A percentile compares a stretch with the other conserved stretches of the same genome.
phyloP scores from a whole-genome alignment of 768 basidiomycete genomes.

The Lactifluus pinguis region DNA sequence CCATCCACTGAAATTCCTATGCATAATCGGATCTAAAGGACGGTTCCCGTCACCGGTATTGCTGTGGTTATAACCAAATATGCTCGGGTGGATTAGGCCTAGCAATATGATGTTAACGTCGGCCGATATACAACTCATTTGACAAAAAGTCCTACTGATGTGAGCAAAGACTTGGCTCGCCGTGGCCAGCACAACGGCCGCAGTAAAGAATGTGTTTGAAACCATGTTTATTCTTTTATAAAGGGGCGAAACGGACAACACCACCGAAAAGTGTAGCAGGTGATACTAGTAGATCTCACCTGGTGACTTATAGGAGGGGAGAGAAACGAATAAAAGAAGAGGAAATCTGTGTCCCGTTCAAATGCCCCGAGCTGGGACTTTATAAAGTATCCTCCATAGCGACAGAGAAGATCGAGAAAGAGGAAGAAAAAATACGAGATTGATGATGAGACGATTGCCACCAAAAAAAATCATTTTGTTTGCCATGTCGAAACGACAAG shows the following conservation, averaged over 20 bases:
- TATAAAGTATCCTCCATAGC: not conserved
- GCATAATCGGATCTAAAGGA: constrained; percentile 29
- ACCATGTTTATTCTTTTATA: not conserved
- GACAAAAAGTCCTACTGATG: not conserved
- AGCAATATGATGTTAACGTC: not conserved
- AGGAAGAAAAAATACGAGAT: not conserved
- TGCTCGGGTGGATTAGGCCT: constrained; percentile 28
- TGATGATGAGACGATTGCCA: not conserved
- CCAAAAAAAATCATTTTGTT: not conserved
- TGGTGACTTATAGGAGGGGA: no score
- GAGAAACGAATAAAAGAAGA: not conserved
- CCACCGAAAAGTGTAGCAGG: not conserved
- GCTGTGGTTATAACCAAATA: constrained; percentile 33
- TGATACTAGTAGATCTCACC: not conserved
- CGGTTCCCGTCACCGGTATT: constrained; percentile 26
- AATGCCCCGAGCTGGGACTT: not conserved
- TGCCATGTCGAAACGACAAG: not conserved
- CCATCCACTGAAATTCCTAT: constrained; percentile 26
- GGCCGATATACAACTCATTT: not conserved
- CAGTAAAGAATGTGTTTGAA: not conserved
- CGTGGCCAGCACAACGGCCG: not conserved
- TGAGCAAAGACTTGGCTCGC: constrained; percentile 6
- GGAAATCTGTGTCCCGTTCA: not conserved
- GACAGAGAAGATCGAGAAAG: not conserved
- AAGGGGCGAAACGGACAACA: not conserved